Conservation (phyloP, 2,329 filamentous ascomycete species). For the Fusarium xyrophilum region DNA sequence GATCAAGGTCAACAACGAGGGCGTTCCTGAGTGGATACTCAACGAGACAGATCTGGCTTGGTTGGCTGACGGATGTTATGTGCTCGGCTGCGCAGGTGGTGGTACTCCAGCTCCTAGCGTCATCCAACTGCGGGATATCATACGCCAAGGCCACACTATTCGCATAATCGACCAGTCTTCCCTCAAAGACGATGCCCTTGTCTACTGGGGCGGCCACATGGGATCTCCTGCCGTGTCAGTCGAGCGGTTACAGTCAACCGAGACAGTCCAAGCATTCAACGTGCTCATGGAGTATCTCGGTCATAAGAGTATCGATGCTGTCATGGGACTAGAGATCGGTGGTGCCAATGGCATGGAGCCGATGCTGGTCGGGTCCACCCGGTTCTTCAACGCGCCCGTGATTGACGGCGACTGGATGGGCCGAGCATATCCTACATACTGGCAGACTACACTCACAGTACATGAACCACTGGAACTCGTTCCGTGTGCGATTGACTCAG, state of each 20-base stretch:
- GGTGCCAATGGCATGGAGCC: slow-evolving; percentile 24
- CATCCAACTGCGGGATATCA: background rate
- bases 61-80: background rate
- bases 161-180: background rate
- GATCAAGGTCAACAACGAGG: background rate
- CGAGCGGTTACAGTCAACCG: slow-evolving; percentile 1
- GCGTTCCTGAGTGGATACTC: background rate
- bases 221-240: slow-evolving; percentile 20
- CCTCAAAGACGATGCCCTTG: background rate
- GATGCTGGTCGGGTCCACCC: background rate
- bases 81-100: background rate
- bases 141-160: background rate
- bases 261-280: slow-evolving; percentile 12
- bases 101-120: background rate
- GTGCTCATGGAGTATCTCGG: background rate
- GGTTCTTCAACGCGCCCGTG: background rate
- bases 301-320: background rate
- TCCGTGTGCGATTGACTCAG: background rate
- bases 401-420: slow-evolving; percentile 31
- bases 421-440: slow-evolving; percentile 20
- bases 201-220: slow-evolving; percentile 7
- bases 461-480: background rate
- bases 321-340: slow-evolving; percentile 28
- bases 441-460: slow-evolving; percentile 16
- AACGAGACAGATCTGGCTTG: background rate